These are phyloP conservation scores for Mycena polygramma DNA, from an alignment of 768 basidiomycete species.

Conservation along the genomic window DNA sequence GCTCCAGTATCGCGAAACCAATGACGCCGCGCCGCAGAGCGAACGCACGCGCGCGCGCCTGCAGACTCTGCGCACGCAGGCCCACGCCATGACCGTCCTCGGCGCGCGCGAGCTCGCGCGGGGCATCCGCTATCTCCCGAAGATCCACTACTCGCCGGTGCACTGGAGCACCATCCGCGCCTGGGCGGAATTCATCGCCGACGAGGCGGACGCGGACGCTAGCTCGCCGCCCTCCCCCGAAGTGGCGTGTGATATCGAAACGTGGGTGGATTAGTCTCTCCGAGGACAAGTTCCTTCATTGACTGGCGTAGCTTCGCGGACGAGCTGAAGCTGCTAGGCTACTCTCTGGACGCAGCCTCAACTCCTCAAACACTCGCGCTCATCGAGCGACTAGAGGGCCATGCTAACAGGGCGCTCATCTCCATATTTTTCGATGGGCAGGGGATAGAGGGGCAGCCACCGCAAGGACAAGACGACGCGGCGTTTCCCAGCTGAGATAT, in stretches of 20 bases:
- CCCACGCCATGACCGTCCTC: conserved; percentile 17
- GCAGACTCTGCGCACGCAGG: conserved; percentile 1
- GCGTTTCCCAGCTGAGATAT: no score
- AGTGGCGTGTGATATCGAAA: neutral
- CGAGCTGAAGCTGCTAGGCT: conserved; percentile 8
- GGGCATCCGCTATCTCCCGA: conserved; percentile 12
- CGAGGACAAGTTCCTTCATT: neutral
- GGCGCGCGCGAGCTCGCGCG: conserved; percentile 13
- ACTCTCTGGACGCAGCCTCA: conserved; percentile 1
- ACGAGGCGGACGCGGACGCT: conserved; percentile 9
- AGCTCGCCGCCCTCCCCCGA: neutral
- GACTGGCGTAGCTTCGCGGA: neutral
- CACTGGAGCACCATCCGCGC: conserved; percentile 1
- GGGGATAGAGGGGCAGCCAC: no score
- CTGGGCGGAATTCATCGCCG: conserved; percentile 18
- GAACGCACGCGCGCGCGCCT: conserved; percentile 1
- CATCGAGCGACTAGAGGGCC: conserved; percentile 1
- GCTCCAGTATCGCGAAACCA: conserved; percentile 1
- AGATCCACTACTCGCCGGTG: conserved; percentile 17
- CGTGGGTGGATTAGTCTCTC: neutral
- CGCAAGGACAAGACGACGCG: no score
- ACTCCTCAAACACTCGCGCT: neutral
- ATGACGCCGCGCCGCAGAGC: no score
- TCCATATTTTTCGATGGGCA: neutral
- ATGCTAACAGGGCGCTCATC: neutral